Percentiles rank a stretch among this genome's conserved stretches.
Evolutionary conservation across 257 asterid genomes (phyloP).

Genomic region (Craterostigma plantagineum): DNA sequence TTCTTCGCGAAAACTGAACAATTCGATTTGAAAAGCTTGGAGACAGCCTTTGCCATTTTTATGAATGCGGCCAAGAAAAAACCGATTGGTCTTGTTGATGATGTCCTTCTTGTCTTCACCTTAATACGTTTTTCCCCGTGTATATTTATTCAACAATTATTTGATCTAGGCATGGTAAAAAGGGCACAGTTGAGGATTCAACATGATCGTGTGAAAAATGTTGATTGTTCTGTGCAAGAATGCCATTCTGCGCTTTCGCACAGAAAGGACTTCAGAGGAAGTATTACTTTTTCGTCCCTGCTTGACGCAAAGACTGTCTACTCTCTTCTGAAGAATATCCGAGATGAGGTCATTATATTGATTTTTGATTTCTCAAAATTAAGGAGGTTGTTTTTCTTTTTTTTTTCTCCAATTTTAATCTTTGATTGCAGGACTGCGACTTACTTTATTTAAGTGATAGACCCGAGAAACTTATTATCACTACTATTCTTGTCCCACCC

Average conservation of each 20-base stretch:
- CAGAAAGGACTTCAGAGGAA: conserved; percentile 29
- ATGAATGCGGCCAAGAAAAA: no score
- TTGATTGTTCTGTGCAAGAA: conserved; percentile 30
- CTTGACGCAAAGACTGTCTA: conserved; percentile 48
- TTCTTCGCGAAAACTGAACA: no score
- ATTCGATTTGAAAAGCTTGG: no score
- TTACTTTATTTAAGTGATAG: conserved; percentile 65
- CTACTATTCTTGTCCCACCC: conserved; percentile 82
- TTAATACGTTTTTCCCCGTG: background rate
- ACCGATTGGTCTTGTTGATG: no score
- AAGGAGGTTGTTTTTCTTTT: conserved; percentile 7
- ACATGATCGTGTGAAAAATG: conserved; percentile 39
- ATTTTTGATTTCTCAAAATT: no score
- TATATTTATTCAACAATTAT: conserved; percentile 4
- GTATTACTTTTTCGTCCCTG: conserved; percentile 20
- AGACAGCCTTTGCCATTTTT: no score
- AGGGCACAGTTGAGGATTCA: conserved; percentile 32
- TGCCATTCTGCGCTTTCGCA: conserved; percentile 37
- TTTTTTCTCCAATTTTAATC: conserved; percentile 1
- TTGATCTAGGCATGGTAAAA: conserved; percentile 72
- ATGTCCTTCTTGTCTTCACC: background rate
- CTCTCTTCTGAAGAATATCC: conserved; percentile 51
- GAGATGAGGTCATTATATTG: no score
- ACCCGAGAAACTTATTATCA: conserved; percentile 74
- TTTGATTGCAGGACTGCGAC: conserved; percentile 62